phyloP scores from a whole-genome alignment of 805 yeast genomes.

The Wickerhamomyces queroliae region DNA sequence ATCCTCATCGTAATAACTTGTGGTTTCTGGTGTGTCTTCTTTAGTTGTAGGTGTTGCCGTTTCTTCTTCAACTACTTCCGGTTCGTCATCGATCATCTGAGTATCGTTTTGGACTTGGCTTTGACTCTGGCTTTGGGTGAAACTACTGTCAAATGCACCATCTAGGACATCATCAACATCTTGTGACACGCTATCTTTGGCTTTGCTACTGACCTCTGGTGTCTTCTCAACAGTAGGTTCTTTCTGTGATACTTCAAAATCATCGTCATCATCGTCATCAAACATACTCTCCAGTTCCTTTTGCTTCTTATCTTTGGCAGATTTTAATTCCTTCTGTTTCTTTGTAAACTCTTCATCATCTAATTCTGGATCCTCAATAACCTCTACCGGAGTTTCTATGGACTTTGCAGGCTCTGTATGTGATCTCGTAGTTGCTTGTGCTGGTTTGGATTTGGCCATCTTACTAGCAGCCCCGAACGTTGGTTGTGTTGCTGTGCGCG shows the following conservation, averaged over 20 bases:
- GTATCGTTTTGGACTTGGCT: neutral
- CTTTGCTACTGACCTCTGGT: too few species aligned
- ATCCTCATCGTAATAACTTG: constrained; percentile 39
- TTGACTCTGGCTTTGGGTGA: constrained; percentile 11
- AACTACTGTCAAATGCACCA: constrained; percentile 16
- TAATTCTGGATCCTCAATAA: constrained; percentile 9
- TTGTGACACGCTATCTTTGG: neutral
- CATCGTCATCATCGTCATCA: constrained; percentile 26
- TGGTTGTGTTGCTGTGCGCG: constrained; percentile 11
- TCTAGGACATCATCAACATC: constrained; percentile 7
- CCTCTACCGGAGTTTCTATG: neutral
- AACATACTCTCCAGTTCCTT: constrained; percentile 29
- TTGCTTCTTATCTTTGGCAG: constrained; percentile 8
- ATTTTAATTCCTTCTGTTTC: constrained; percentile 7
- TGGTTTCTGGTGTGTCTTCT: constrained; percentile 4
- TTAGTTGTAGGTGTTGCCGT: constrained; percentile 6
- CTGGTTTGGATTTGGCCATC: constrained; percentile 1
- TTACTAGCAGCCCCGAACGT: constrained; percentile 9
- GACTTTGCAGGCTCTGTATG: constrained; percentile 5
- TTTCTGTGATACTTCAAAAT: neutral
- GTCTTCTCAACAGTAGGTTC: neutral
- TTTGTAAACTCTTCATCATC: constrained; percentile 10
- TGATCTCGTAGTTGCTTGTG: constrained; percentile 5
- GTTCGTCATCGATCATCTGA: neutral
- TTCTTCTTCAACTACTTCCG: constrained; percentile 1